A percentile compares a stretch with the other conserved stretches of the same genome.
Evolutionary conservation across 345 rosid genomes (phyloP).

Genomic region (Linum trigynum): DNA sequence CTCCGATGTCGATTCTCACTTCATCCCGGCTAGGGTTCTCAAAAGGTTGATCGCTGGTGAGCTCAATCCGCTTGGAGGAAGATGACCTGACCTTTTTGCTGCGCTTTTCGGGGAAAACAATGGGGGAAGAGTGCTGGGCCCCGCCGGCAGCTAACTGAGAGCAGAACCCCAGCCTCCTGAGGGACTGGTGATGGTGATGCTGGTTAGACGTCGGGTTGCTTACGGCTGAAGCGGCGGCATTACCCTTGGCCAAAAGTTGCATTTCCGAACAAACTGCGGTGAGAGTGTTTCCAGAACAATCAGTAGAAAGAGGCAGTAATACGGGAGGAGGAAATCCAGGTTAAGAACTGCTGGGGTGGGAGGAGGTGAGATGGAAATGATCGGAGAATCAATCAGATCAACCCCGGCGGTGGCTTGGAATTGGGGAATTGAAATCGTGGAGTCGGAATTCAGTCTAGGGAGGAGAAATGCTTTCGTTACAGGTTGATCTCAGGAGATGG

Average conservation of each 20-base stretch:
- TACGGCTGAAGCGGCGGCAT: background rate
- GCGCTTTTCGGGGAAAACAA: constrained; percentile 82
- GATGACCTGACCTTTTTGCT: constrained; percentile 54
- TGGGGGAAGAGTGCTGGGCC: constrained; percentile 66
- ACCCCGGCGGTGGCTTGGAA: background rate
- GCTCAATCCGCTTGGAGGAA: constrained; percentile 34
- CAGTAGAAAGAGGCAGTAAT: background rate
- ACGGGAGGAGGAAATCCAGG: too few species aligned
- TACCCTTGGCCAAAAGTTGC: background rate
- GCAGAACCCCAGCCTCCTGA: constrained; percentile 72
- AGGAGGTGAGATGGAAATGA: background rate
- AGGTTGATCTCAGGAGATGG: background rate
- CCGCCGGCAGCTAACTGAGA: constrained; percentile 48
- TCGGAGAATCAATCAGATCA: background rate
- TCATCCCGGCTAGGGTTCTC: constrained; percentile 41
- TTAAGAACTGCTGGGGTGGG: too few species aligned
- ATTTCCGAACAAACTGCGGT: background rate
- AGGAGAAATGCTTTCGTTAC: background rate
- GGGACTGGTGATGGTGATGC: constrained; percentile 40
- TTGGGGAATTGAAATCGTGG: background rate
- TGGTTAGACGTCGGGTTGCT: background rate
- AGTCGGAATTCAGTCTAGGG: too few species aligned
- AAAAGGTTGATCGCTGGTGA: constrained; percentile 24
- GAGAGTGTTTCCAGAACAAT: too few species aligned
- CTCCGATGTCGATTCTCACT: constrained; percentile 51